A percentile compares a stretch with the other conserved stretches of the same genome.
Conservation (phyloP, 2,329 filamentous ascomycete genomes). For the Lecanosticta acicola region DNA sequence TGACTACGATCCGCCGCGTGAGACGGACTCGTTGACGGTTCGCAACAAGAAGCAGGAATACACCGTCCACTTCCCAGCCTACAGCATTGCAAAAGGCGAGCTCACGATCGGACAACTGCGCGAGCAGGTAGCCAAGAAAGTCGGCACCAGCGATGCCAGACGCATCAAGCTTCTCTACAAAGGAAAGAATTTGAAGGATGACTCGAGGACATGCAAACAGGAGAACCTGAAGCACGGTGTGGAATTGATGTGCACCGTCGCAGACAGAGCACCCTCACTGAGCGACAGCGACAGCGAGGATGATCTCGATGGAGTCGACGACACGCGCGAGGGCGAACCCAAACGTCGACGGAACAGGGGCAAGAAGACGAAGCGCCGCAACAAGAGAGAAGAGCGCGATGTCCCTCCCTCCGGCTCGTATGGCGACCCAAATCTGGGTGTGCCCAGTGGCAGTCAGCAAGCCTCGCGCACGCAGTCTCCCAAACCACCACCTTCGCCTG, state of each 20-base stretch:
- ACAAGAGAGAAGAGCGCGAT: slow-evolving; percentile 36
- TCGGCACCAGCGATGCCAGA: slow-evolving; percentile 54
- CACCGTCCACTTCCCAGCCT: slow-evolving; percentile 67
- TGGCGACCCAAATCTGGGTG: slow-evolving; percentile 34
- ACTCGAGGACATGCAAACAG: slow-evolving; percentile 50
- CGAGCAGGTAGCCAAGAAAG: slow-evolving; percentile 61
- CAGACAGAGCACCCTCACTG: slow-evolving; percentile 43
- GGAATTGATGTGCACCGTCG: slow-evolving; percentile 56
- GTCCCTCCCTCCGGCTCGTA: slow-evolving; percentile 26
- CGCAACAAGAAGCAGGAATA: slow-evolving; percentile 63
- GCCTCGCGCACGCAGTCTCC: slow-evolving; percentile 37
- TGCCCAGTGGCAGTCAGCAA: slow-evolving; percentile 29
- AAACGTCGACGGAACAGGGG: slow-evolving; percentile 38
- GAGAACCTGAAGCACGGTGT: slow-evolving; percentile 56
- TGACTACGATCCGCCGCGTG: slow-evolving; percentile 40
- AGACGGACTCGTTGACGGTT: slow-evolving; percentile 66
- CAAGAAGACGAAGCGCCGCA: slow-evolving; percentile 41
- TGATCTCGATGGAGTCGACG: slow-evolving; percentile 33
- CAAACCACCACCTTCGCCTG: slow-evolving; percentile 34
- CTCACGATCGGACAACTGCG: slow-evolving; percentile 61
- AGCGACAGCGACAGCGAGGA: slow-evolving; percentile 38
- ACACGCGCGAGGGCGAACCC: slow-evolving; percentile 26
- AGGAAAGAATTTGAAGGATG: slow-evolving; percentile 63
- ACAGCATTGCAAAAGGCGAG: slow-evolving; percentile 68
- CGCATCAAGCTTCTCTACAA: slow-evolving; percentile 68